These are phyloP conservation scores for Trichoderma koningiopsis DNA, from an alignment of 2,329 filamentous ascomycete genomes.

Conservation along the genomic window DNA sequence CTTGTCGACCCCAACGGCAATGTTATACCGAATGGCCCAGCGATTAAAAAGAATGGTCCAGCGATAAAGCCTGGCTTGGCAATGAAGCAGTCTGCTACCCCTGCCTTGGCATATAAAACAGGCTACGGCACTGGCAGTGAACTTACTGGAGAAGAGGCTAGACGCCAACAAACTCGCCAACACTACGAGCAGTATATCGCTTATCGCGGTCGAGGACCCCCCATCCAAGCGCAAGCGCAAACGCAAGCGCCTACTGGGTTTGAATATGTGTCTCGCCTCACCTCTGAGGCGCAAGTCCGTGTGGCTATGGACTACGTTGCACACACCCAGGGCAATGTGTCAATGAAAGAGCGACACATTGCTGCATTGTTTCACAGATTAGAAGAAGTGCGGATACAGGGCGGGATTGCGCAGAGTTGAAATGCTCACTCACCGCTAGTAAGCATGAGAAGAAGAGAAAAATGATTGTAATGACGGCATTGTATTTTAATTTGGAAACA, in stretches of 20 bases:
- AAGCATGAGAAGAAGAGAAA: neutral
- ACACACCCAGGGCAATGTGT: constrained; percentile 28
- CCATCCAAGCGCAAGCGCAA: neutral
- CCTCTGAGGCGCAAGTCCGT: constrained; percentile 60
- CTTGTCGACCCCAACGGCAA: neutral
- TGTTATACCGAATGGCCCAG: neutral
- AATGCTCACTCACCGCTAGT: neutral
- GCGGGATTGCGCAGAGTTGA: constrained; percentile 24
- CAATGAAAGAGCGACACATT: constrained; percentile 24
- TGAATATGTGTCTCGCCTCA: neutral
- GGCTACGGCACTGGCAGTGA: neutral
- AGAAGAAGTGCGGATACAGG: constrained; percentile 20
- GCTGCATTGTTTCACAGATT: constrained; percentile 24
- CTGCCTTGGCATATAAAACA: neutral
- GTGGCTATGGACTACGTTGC: constrained; percentile 66
- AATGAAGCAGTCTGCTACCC: neutral
- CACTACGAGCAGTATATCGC: constrained; percentile 22
- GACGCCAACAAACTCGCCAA: constrained; percentile 12
- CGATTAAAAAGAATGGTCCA: neutral
- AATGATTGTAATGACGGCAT: neutral
- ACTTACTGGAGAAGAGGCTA: neutral
- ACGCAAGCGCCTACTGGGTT: neutral
- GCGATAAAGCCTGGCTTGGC: neutral
- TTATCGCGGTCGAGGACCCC: constrained; percentile 4
- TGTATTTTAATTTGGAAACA: neutral